These are phyloP conservation scores for Podila verticillata DNA, from an alignment of 192 early-diverging fungal species.

Conservation along the genomic window DNA sequence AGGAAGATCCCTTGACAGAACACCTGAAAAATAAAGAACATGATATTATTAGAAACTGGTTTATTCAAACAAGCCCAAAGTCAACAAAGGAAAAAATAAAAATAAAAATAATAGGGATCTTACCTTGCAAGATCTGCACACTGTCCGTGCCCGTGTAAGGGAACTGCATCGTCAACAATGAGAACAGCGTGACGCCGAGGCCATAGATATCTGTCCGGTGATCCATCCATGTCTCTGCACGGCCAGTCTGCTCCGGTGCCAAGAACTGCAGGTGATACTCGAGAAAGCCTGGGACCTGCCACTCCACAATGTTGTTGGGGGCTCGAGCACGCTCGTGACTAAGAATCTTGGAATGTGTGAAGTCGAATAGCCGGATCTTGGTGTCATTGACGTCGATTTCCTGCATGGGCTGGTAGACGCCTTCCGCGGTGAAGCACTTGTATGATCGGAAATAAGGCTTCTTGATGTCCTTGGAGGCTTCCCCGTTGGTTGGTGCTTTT, in stretches of 20 bases:
- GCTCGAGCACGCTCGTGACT: slow-evolving; percentile 48
- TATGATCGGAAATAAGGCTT: slow-evolving; percentile 1
- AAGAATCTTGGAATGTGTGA: slow-evolving; percentile 45
- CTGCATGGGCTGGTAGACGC: slow-evolving; percentile 6
- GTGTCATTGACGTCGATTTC: slow-evolving; percentile 37
- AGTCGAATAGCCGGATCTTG: slow-evolving; percentile 35
- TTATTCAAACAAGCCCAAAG: neutral
- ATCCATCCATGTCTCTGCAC: slow-evolving; percentile 53
- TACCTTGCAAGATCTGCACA: slow-evolving; percentile 49
- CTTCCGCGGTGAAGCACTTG: slow-evolving; percentile 2
- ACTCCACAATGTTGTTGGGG: slow-evolving; percentile 46
- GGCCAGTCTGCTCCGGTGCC: slow-evolving; percentile 44
- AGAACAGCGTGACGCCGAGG: slow-evolving; percentile 33
- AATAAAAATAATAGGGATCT: too few relatives aligned
- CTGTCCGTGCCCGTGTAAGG: slow-evolving; percentile 40
- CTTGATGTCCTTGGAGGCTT: neutral
- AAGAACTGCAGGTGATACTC: slow-evolving; percentile 47
- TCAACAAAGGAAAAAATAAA: too few relatives aligned
- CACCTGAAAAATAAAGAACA: slow-evolving; percentile 14
- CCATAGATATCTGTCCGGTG: slow-evolving; percentile 45
- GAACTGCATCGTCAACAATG: slow-evolving; percentile 48
- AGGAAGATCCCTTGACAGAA: slow-evolving; percentile 34
- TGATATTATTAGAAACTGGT: neutral
- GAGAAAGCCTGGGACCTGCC: slow-evolving; percentile 43
- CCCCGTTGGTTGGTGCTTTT: neutral